Evolutionary conservation across 371 early-diverging fungal genomes (phyloP).

Genomic region (Caulochytrium protostelioides): DNA sequence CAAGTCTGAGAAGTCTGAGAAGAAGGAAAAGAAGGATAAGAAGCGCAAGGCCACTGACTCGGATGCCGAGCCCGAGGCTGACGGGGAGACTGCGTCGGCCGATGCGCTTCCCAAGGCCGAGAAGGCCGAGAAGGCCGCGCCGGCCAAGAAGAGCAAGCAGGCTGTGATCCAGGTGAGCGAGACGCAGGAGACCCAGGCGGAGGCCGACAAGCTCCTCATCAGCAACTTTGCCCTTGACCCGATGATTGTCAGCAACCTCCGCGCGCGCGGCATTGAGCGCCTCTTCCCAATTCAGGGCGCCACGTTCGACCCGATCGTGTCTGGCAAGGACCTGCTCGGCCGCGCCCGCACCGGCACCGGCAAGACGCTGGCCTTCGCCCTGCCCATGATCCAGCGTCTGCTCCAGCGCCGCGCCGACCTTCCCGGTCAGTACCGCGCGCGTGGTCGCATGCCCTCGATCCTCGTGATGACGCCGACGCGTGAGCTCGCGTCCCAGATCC

Average conservation of each 20-base stretch:
- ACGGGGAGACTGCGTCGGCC: too few relatives aligned
- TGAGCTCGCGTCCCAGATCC: constrained; percentile 85
- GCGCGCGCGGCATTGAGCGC: constrained; percentile 42
- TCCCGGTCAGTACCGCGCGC: constrained; percentile 24
- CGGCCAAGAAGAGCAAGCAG: constrained; percentile 12
- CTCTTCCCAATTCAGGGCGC: constrained; percentile 86
- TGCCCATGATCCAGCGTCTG: constrained; percentile 39
- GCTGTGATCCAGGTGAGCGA: constrained; percentile 7
- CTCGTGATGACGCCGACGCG: constrained; percentile 87
- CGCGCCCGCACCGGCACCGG: constrained; percentile 94
- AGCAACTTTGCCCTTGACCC: constrained; percentile 35
- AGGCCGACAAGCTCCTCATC: constrained; percentile 40
- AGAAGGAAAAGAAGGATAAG: constrained; percentile 2
- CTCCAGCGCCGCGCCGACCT: background rate
- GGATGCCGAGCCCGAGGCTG: background rate
- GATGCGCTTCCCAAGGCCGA: too few relatives aligned
- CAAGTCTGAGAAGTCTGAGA: background rate
- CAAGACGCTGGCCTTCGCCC: constrained; percentile 73
- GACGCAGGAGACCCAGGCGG: constrained; percentile 1
- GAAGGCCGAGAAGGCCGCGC: constrained; percentile 9
- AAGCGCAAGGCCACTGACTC: constrained; percentile 8
- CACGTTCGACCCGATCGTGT: constrained; percentile 51
- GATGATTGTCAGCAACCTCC: constrained; percentile 37
- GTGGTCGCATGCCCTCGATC: constrained; percentile 58
- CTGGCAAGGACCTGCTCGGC: constrained; percentile 77